Percentiles rank a stretch among this genome's conserved stretches.
Evolutionary conservation across 257 asterid species (phyloP).

Genomic region (Cruciata laevipes): DNA sequence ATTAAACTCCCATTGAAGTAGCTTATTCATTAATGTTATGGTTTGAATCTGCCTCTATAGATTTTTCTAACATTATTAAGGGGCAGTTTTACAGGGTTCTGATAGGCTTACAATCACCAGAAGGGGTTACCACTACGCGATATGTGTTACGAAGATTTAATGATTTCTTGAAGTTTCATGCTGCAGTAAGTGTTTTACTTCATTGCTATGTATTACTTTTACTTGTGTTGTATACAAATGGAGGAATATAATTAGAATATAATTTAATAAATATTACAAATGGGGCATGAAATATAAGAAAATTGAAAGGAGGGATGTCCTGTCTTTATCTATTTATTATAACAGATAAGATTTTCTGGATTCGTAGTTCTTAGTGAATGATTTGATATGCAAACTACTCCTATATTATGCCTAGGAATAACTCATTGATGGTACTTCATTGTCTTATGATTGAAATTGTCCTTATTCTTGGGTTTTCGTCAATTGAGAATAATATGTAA

Average conservation of each 20-base stretch:
- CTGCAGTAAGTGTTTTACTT: constrained; percentile 63
- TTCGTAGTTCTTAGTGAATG: neutral
- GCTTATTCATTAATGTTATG: neutral
- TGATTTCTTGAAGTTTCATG: constrained; percentile 81
- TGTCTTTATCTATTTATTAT: neutral
- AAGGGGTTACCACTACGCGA: constrained; percentile 75
- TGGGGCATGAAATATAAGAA: neutral
- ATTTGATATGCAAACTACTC: neutral
- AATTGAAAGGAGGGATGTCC: too few species aligned
- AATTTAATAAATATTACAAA: neutral
- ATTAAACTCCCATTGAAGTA: neutral
- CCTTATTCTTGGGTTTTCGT: neutral
- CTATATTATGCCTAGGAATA: neutral
- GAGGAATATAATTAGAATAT: too few species aligned
- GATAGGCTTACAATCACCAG: constrained; percentile 89
- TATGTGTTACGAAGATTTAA: constrained; percentile 84
- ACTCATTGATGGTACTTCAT: neutral
- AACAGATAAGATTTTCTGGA: neutral
- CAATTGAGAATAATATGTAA: neutral
- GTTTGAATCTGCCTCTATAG: neutral
- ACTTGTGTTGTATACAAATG: too few species aligned
- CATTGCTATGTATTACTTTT: neutral
- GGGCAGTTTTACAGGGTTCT: constrained; percentile 97
- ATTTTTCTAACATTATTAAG: constrained; percentile 34
- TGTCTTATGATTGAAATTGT: neutral